Percentiles rank a stretch among this genome's conserved stretches.
Conservation (phyloP, 2,329 filamentous ascomycete species). For the Arthrobotrys megalospora region DNA sequence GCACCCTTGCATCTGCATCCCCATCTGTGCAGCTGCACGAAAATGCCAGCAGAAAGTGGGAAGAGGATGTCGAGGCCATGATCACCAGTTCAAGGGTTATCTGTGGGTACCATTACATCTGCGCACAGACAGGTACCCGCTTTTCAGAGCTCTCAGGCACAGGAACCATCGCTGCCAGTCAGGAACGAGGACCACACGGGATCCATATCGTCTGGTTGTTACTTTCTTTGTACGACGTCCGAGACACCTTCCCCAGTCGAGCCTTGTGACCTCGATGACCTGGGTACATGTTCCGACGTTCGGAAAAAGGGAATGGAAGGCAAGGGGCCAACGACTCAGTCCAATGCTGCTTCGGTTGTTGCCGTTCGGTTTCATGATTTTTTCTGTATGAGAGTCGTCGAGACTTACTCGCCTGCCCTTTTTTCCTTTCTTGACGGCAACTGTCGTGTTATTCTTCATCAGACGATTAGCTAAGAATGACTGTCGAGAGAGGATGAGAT, state of each 20-base stretch:
- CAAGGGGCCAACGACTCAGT: background rate
- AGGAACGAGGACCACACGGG: conserved; percentile 13
- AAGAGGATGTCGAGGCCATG: conserved; percentile 14
- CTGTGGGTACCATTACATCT: conserved; percentile 31
- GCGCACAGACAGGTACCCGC: conserved; percentile 62
- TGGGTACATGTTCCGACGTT: conserved; percentile 2
- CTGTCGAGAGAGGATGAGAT: conserved; percentile 27
- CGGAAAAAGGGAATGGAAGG: background rate
- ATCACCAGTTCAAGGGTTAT: conserved; percentile 52
- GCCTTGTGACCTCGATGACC: conserved; percentile 12
- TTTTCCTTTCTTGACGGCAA: background rate
- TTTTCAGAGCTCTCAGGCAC: conserved; percentile 51
- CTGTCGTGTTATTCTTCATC: conserved; percentile 2
- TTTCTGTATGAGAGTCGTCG: background rate
- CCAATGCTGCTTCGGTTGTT: conserved; percentile 9
- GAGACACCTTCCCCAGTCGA: conserved; percentile 11
- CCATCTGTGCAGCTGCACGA: background rate
- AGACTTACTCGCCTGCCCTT: conserved; percentile 8
- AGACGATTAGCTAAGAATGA: conserved; percentile 15
- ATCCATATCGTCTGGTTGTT: conserved; percentile 7
- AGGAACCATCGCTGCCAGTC: conserved; percentile 28
- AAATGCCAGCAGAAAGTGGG: background rate
- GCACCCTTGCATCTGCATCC: conserved; percentile 17
- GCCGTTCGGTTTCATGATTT: conserved; percentile 16
- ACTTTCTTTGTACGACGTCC: conserved; percentile 41